Conservation (phyloP, 148 eudicot species). For the Suaeda aralocaspica region DNA sequence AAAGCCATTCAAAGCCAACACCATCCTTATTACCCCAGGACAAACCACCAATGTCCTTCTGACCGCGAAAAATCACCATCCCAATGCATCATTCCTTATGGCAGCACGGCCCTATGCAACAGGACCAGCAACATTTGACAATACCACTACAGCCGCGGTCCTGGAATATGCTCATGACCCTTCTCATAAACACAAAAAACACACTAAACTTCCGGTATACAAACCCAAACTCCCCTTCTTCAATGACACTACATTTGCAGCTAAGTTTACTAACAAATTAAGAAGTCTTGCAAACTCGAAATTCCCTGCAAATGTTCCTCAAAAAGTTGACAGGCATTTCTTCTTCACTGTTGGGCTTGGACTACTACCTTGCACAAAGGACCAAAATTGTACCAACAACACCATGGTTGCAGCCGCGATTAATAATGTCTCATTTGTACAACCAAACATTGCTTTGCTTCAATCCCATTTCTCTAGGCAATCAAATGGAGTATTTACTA, state of each 20-base stretch:
- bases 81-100: slow-evolving; percentile 21
- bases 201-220: neutral
- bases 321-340: slow-evolving; percentile 21
- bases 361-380: slow-evolving; percentile 16
- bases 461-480: slow-evolving; percentile 24
- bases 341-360: slow-evolving; percentile 32
- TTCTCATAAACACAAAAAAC: neutral
- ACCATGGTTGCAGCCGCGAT: slow-evolving; percentile 18
- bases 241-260: slow-evolving; percentile 24
- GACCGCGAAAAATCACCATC: slow-evolving; percentile 5
- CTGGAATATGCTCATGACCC: slow-evolving; percentile 19
- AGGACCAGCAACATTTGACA: slow-evolving; percentile 22
- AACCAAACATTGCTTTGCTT: slow-evolving; percentile 21
- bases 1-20: slow-evolving; percentile 25
- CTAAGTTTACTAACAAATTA: slow-evolving; percentile 17
- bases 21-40: slow-evolving; percentile 26
- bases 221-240: slow-evolving; percentile 28
- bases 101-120: slow-evolving; percentile 24
- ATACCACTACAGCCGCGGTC: slow-evolving; percentile 21
- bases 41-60: slow-evolving; percentile 32
- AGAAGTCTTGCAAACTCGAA: slow-evolving; percentile 21
- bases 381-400: slow-evolving; percentile 23
- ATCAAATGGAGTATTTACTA: slow-evolving; percentile 16
- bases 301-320: slow-evolving; percentile 23
- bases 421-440: slow-evolving; percentile 21